phyloP scores from a whole-genome alignment of 257 asterid species.

The Ophiorrhiza pumila region DNA sequence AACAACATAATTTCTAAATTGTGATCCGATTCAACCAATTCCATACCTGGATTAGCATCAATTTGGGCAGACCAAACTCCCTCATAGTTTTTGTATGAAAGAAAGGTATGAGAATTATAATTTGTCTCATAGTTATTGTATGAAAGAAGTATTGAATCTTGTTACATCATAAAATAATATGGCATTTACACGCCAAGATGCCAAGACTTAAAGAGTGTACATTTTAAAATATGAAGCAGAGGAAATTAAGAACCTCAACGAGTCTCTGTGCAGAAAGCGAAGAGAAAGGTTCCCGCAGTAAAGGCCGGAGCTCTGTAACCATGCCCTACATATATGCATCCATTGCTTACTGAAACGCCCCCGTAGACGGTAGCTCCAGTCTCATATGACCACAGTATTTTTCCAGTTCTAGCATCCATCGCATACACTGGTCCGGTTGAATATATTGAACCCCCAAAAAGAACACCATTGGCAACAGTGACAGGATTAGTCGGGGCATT shows the following conservation, averaged over 20 bases:
- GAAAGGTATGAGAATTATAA: too few relatives aligned
- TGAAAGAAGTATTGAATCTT: too few relatives aligned
- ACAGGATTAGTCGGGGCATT: conserved; percentile 40
- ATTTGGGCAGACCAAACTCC: too few relatives aligned
- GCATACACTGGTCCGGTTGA: conserved; percentile 43
- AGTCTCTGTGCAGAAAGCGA: conserved; percentile 36
- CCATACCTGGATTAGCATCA: too few relatives aligned
- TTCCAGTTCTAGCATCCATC: conserved; percentile 32
- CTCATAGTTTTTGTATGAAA: too few relatives aligned
- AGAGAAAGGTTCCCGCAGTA: conserved; percentile 45
- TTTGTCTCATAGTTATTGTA: too few relatives aligned
- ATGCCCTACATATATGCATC: conserved; percentile 48
- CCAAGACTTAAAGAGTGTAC: too few relatives aligned
- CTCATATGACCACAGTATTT: conserved; percentile 45
- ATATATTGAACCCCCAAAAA: conserved; percentile 44
- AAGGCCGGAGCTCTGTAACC: conserved; percentile 31
- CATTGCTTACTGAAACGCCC: conserved; percentile 49
- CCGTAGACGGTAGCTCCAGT: conserved; percentile 49
- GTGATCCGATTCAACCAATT: too few relatives aligned
- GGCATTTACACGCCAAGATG: too few relatives aligned
- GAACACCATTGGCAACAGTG: conserved; percentile 41
- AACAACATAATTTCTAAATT: too few relatives aligned
- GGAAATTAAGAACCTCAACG: neutral
- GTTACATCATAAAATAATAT: too few relatives aligned
- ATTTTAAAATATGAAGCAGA: too few relatives aligned